Evolutionary conservation across 768 basidiomycete genomes (phyloP).

Genomic region (Psilocybe azurescens): DNA sequence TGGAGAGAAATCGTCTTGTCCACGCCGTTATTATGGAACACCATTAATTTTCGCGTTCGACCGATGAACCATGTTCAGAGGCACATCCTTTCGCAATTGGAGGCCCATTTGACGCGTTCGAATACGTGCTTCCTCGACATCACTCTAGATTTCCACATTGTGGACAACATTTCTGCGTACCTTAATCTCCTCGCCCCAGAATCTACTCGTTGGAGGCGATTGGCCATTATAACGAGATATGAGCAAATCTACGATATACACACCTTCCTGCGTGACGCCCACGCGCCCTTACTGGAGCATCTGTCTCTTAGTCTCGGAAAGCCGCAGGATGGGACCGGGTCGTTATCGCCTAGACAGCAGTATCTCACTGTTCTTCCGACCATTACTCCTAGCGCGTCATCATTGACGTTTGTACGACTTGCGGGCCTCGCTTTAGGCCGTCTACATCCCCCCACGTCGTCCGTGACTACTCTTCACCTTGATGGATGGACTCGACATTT

Average conservation of each 20-base stretch:
- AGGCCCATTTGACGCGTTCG: constrained; percentile 44
- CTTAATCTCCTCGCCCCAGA: constrained; percentile 37
- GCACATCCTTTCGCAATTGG: constrained; percentile 32
- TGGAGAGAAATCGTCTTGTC: constrained; percentile 48
- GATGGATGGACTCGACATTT: constrained; percentile 43
- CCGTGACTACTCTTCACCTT: constrained; percentile 47
- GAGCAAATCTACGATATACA: constrained; percentile 31
- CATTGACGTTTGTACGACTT: constrained; percentile 45
- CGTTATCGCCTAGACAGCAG: constrained; percentile 33
- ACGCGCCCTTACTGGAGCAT: constrained; percentile 41
- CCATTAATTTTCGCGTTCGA: constrained; percentile 37
- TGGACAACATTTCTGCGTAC: constrained; percentile 29
- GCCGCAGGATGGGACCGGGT: constrained; percentile 21
- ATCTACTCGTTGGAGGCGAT: constrained; percentile 43
- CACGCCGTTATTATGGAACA: constrained; percentile 51
- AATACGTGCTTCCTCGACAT: constrained; percentile 41
- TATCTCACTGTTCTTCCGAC: constrained; percentile 31
- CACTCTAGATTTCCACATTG: constrained; percentile 33
- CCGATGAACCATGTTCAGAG: constrained; percentile 19
- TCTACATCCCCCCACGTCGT: constrained; percentile 40
- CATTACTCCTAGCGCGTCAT: constrained; percentile 36
- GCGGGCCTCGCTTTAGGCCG: constrained; percentile 45
- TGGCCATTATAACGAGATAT: constrained; percentile 36
- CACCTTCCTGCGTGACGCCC: constrained; percentile 28
- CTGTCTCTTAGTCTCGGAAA: constrained; percentile 42